phyloP scores from a whole-genome alignment of 2,329 filamentous ascomycete genomes.

The Colletotrichum sp. region DNA sequence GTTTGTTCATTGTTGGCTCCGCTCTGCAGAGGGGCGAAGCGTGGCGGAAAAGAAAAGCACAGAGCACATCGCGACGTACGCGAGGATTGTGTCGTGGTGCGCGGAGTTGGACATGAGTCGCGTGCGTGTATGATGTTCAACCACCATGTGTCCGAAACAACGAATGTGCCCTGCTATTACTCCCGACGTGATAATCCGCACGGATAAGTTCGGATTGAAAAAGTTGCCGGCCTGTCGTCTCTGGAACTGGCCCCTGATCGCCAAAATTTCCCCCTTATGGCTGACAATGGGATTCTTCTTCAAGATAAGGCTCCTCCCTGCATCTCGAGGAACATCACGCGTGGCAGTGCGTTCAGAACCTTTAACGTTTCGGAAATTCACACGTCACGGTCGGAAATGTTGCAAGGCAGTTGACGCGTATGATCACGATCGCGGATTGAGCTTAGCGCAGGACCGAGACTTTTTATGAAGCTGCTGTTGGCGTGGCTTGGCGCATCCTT shows the following conservation, averaged over 20 bases:
- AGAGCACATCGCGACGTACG: neutral
- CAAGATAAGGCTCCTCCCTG: neutral
- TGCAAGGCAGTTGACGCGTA: neutral
- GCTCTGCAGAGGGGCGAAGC: conserved; percentile 1
- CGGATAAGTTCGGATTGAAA: neutral
- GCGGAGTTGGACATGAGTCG: neutral
- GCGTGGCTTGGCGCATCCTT: neutral
- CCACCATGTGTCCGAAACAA: conserved; percentile 3
- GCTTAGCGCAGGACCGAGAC: neutral
- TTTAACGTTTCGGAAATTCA: neutral
- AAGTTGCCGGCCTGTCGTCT: neutral
- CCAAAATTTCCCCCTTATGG: neutral
- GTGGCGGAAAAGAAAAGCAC: neutral
- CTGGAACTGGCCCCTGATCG: neutral
- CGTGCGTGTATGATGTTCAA: neutral
- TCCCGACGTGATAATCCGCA: neutral
- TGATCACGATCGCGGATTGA: neutral
- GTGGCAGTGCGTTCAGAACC: neutral
- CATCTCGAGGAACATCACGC: neutral
- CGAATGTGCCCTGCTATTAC: neutral
- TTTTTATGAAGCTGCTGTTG: neutral
- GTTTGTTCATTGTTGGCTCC: neutral
- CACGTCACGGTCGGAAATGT: neutral
- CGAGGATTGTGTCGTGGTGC: neutral
- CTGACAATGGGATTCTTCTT: neutral